These are phyloP conservation scores for Carpinus fangiana DNA, from an alignment of 306 rosid genomes.

Conservation along the genomic window DNA sequence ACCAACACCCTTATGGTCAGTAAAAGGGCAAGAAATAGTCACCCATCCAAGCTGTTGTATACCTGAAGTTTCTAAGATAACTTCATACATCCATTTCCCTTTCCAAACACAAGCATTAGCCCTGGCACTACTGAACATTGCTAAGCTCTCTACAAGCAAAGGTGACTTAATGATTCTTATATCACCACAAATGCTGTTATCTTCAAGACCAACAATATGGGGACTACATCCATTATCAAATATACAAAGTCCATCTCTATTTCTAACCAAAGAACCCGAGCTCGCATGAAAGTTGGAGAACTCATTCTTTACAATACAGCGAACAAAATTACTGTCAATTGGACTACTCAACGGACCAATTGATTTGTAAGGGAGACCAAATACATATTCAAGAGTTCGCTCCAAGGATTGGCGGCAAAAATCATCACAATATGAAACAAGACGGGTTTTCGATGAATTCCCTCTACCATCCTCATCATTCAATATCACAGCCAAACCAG, in stretches of 20 bases:
- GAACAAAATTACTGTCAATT: constrained; percentile 47
- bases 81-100: constrained; percentile 99
- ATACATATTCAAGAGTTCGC: constrained; percentile 79
- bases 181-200: constrained; percentile 77
- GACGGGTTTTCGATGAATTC: constrained; percentile 52
- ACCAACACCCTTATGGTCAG: constrained; percentile 91
- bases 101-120: constrained; percentile 81
- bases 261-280: constrained; percentile 24
- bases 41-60: constrained; percentile 99
- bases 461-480: constrained; percentile 57
- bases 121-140: constrained; percentile 91
- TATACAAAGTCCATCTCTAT: constrained; percentile 53
- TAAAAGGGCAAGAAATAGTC: constrained; percentile 84
- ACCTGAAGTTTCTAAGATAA: constrained; percentile 87
- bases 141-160: constrained; percentile 76
- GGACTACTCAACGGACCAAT: constrained; percentile 55
- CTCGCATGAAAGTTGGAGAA: constrained; percentile 43
- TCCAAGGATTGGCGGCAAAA: constrained; percentile 79
- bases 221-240: constrained; percentile 38
- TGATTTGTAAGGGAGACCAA: constrained; percentile 81
- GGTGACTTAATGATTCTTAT: constrained; percentile 61
- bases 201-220: constrained; percentile 57
- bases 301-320: constrained; percentile 53
- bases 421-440: constrained; percentile 80
- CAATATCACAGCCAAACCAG: constrained; percentile 90